Evolutionary conservation across 1,139 yeast species (phyloP).

Genomic region (Kodamaea anthophila): DNA sequence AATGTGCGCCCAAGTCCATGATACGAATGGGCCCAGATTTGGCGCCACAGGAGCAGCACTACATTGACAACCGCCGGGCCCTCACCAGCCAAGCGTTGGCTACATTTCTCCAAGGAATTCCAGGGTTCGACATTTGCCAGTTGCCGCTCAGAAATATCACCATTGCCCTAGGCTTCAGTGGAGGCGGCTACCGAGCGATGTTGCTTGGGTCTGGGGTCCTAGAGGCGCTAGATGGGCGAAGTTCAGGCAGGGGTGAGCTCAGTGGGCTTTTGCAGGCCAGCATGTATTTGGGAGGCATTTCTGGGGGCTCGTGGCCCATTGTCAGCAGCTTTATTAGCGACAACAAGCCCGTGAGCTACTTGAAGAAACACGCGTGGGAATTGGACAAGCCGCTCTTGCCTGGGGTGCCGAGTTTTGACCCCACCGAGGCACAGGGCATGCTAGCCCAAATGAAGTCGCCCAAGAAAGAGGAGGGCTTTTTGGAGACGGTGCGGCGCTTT

Average conservation of each 20-base stretch:
- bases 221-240: conserved; percentile 45
- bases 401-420: conserved; percentile 49
- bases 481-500: conserved; percentile 9
- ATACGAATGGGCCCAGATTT: conserved; percentile 30
- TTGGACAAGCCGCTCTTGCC: conserved; percentile 44
- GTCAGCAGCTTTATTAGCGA: conserved; percentile 46
- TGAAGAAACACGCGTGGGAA: conserved; percentile 34
- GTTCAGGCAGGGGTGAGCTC: conserved; percentile 21
- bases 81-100: conserved; percentile 26
- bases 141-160: conserved; percentile 22
- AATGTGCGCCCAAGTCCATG: conserved; percentile 34
- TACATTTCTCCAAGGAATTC: conserved; percentile 33
- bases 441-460: neutral
- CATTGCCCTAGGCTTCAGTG: conserved; percentile 58
- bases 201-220: conserved; percentile 59
- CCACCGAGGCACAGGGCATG: conserved; percentile 10
- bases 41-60: conserved; percentile 29
- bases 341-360: conserved; percentile 32
- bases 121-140: conserved; percentile 27
- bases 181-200: conserved; percentile 73
- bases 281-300: conserved; percentile 53
- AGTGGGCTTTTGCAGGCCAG: conserved; percentile 51
- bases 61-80: conserved; percentile 28
- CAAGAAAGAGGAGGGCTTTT: conserved; percentile 6
- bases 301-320: conserved; percentile 69